A percentile compares a stretch with the other conserved stretches of the same genome.
These are phyloP conservation scores for Venturia carpophila DNA, from an alignment of 2,329 filamentous ascomycete genomes.

Conservation along the genomic window DNA sequence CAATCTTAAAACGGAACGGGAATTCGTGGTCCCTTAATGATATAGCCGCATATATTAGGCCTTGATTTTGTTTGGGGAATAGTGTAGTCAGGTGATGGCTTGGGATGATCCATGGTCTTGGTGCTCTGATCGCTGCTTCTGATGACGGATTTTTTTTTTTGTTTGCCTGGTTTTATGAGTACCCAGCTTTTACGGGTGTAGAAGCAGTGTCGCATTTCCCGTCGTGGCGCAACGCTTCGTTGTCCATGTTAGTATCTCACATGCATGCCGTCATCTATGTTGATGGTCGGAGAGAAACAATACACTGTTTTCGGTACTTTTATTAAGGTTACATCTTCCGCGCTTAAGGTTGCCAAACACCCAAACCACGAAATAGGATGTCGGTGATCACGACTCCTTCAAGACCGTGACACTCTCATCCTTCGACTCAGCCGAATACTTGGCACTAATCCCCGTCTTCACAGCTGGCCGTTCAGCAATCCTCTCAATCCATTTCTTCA, in stretches of 20 bases:
- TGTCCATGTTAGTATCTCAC: background rate
- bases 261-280: background rate
- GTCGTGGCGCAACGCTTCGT: too few species aligned
- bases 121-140: too few species aligned
- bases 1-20: too few species aligned
- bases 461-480: slow-evolving; percentile 44
- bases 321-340: background rate
- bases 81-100: too few species aligned
- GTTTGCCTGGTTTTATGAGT: too few species aligned
- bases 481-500: slow-evolving; percentile 47
- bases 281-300: background rate
- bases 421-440: slow-evolving; percentile 25
- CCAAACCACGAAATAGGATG: background rate
- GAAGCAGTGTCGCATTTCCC: background rate
- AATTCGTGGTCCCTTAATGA: too few species aligned
- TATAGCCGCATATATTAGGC: too few species aligned
- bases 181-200: too few species aligned
- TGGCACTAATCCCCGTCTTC: slow-evolving; percentile 38
- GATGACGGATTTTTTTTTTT: too few species aligned
- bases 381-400: background rate
- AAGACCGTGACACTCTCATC: slow-evolving; percentile 14
- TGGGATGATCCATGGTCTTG: too few species aligned
- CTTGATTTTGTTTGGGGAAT: too few species aligned
- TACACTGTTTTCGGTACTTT: background rate
- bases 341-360: background rate